A percentile compares a stretch with the other conserved stretches of the same genome.
These are phyloP conservation scores for Phytophthora tentaculata DNA, from an alignment of 352 stramenopile species.

Conservation along the genomic window DNA sequence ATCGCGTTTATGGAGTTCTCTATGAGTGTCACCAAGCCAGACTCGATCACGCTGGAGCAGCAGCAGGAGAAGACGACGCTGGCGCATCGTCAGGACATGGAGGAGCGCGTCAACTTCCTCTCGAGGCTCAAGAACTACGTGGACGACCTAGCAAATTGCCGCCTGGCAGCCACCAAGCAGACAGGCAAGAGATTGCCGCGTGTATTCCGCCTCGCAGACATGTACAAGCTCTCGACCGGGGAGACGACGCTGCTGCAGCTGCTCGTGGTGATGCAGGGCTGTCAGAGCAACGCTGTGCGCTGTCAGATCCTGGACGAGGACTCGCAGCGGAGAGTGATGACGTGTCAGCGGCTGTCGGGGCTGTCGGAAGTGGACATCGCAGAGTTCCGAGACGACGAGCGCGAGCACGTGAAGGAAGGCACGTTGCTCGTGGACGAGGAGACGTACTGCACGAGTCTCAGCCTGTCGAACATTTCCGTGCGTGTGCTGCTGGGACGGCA, in stretches of 20 bases:
- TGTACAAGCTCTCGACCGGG: conserved; percentile 74
- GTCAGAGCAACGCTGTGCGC: conserved; percentile 84
- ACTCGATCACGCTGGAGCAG: conserved; percentile 57
- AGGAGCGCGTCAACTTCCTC: conserved; percentile 78
- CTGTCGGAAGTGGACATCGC: conserved; percentile 89
- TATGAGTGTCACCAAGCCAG: conserved; percentile 82
- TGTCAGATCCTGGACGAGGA: conserved; percentile 89
- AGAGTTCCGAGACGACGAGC: conserved; percentile 86
- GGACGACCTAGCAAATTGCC: conserved; percentile 55
- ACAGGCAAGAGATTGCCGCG: conserved; percentile 50
- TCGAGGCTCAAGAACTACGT: conserved; percentile 67
- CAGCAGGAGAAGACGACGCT: conserved; percentile 55
- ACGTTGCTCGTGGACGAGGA: conserved; percentile 85
- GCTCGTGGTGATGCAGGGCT: conserved; percentile 83
- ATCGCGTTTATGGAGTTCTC: conserved; percentile 90
- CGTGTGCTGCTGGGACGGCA: conserved; percentile 77
- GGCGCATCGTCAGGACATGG: conserved; percentile 77
- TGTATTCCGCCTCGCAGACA: conserved; percentile 77
- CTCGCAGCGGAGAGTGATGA: conserved; percentile 72
- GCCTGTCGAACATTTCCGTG: conserved; percentile 83
- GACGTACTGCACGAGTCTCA: conserved; percentile 81
- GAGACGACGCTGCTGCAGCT: conserved; percentile 85
- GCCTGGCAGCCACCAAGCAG: conserved; percentile 51
- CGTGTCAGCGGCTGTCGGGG: conserved; percentile 74
- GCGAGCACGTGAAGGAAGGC: conserved; percentile 89